A percentile compares a stretch with the other conserved stretches of the same genome.
phyloP scores from a whole-genome alignment of 345 rosid genomes.

The Microcos paniculata region DNA sequence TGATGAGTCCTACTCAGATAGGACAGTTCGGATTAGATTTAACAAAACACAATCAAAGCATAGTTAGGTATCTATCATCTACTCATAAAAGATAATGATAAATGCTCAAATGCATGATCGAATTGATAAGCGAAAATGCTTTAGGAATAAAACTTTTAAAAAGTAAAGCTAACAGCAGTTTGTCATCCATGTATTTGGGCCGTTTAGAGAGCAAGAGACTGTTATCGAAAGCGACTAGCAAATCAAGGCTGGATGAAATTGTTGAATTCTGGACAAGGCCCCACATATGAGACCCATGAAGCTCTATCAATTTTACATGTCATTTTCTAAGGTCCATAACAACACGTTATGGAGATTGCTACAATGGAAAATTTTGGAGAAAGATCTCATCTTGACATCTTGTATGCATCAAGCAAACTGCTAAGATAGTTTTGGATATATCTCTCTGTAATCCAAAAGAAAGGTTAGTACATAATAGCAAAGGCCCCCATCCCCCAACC shows the following conservation, averaged over 20 bases:
- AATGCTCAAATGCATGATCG: neutral
- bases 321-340: neutral
- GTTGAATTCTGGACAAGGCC: neutral
- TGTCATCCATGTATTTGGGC: slow-evolving; percentile 17
- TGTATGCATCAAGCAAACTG: neutral
- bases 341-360: neutral
- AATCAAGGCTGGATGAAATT: neutral
- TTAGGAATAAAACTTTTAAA: neutral
- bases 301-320: slow-evolving; percentile 13
- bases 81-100: slow-evolving; percentile 8
- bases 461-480: neutral
- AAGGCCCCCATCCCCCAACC: too few relatives aligned
- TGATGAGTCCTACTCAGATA: neutral
- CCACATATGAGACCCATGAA: slow-evolving; percentile 2
- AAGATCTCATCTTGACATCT: neutral
- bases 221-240: slow-evolving; percentile 4
- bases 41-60: neutral
- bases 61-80: neutral
- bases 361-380: neutral
- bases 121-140: neutral
- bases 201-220: neutral
- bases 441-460: neutral
- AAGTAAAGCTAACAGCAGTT: slow-evolving; percentile 14
- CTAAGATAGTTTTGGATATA: neutral
- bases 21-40: neutral